Percentiles rank a stretch among this genome's conserved stretches.
Conservation (phyloP, 345 rosid genomes). For the Orychophragmus violaceus region DNA sequence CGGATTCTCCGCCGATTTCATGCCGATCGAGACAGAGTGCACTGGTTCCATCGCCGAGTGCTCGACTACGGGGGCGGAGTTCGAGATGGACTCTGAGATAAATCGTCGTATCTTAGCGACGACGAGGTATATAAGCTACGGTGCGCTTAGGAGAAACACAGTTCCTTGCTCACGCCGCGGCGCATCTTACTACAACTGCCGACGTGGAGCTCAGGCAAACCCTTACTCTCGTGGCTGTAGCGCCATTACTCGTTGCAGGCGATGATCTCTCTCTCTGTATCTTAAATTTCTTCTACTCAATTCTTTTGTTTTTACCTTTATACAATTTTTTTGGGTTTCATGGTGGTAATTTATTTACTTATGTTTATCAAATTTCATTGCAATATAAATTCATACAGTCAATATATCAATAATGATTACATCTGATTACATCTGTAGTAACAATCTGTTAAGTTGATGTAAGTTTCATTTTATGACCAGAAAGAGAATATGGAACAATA, state of each 20-base stretch:
- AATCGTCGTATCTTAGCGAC: conserved; percentile 70
- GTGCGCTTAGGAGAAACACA: conserved; percentile 63
- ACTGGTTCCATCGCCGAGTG: conserved; percentile 65
- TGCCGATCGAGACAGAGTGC: conserved; percentile 40
- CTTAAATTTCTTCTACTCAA: background rate
- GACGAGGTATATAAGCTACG: conserved; percentile 61
- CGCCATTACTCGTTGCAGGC: conserved; percentile 62
- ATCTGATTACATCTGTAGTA: no score
- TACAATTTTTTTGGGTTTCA: background rate
- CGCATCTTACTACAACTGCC: conserved; percentile 82
- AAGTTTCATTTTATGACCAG: background rate
- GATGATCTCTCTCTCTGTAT: conserved; percentile 18
- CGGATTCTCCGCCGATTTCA: conserved; percentile 31
- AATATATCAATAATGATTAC: no score
- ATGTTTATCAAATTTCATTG: no score
- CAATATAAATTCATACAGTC: background rate
- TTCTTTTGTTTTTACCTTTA: background rate
- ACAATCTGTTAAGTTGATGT: background rate
- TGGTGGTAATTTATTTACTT: background rate
- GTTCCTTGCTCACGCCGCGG: conserved; percentile 86
- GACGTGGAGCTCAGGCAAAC: conserved; percentile 62
- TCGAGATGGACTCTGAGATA: conserved; percentile 65
- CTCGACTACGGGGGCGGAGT: conserved; percentile 32
- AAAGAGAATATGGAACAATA: background rate
- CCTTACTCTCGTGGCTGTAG: conserved; percentile 81